Base-by-base conservation (phyloP, 2,329 filamentous ascomycete genomes). In the Epicoccum nigrum region DNA sequence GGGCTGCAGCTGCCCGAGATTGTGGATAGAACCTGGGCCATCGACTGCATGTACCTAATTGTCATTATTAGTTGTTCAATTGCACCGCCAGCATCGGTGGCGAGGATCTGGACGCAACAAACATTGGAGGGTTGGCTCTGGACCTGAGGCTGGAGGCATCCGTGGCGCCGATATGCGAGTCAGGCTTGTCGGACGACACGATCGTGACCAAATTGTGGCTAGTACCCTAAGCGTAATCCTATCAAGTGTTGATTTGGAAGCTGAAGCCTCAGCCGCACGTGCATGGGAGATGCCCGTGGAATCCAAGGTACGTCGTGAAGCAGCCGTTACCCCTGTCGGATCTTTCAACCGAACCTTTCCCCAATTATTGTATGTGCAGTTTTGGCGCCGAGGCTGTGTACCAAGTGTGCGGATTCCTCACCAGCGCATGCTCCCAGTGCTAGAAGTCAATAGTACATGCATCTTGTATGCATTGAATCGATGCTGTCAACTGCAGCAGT, bases 251-350 rank as follows among this genome's bases (percentile, higher is more conserved):
- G 17, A 41, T 34, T 46, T 15, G 7, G 20, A 42, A 25, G 17
- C 39, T 47, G 43, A 38, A 47, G 33, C 28, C 23, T 21, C 38
- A 32, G 28, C 33, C 20, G 38, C 31, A 31, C 30, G 21, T 46
- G 31, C 19, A 17, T 16, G n/a, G 20, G 33, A 40, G 23, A 33
- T 34, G 28, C 33, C 16, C 16, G 31, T 16, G 43, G 38, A 32
- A 46, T 42, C 43, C 20, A 32, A 44, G 32, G 35, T 34, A 23
- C 23, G 25, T 45, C 31, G 38, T 52, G 38, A 33, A 38, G 49
- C 41, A 35, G 17, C 12, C 1, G 23, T 7, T 25, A 9, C 23
- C 23, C 23, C 23, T 33, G 47, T 28, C 27, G 21, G 28, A 39
- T 25, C 38, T 46, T 38, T 43, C 21, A 39, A 39, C 43, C 32